Evolutionary conservation across 1,284 basidiomycete species (phyloP).

Genomic region (Cryptococcus maquisensis): DNA sequence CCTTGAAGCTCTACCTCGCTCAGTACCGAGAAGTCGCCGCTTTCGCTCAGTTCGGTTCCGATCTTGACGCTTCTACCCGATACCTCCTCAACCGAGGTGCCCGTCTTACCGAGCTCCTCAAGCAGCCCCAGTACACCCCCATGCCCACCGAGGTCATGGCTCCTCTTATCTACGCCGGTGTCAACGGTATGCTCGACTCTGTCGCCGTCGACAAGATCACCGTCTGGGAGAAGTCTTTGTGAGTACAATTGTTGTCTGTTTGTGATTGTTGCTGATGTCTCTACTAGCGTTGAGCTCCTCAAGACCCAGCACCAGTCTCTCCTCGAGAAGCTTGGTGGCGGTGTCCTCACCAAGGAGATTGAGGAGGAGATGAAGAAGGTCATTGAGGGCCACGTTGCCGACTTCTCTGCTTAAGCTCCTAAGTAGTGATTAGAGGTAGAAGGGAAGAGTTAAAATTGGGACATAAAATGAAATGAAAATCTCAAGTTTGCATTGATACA

Average conservation of each 20-base stretch:
- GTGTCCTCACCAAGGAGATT: constrained; percentile 79
- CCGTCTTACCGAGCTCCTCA: constrained; percentile 96
- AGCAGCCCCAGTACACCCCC: constrained; percentile 94
- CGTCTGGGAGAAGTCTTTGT: constrained; percentile 72
- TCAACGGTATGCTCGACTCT: constrained; percentile 93
- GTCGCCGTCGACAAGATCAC: constrained; percentile 93
- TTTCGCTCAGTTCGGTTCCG: constrained; percentile 95
- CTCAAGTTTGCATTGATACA: too few relatives aligned
- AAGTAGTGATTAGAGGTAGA: background rate
- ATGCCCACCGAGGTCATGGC: constrained; percentile 89
- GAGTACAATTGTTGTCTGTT: constrained; percentile 5
- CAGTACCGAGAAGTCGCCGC: constrained; percentile 99
- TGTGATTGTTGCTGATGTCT: background rate
- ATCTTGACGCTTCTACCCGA: constrained; percentile 96
- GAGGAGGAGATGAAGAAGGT: constrained; percentile 90
- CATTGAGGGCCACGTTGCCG: constrained; percentile 77
- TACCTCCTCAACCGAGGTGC: constrained; percentile 96
- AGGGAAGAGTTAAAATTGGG: background rate
- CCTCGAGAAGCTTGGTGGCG: constrained; percentile 75
- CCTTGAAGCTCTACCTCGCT: constrained; percentile 97
- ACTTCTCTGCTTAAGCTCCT: constrained; percentile 62
- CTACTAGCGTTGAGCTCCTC: constrained; percentile 57
- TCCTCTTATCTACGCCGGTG: constrained; percentile 98
- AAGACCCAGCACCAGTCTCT: constrained; percentile 64
- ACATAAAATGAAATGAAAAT: background rate